Base-by-base conservation (phyloP, 2,329 filamentous ascomycete species). In the Cordyceps javanica region DNA sequence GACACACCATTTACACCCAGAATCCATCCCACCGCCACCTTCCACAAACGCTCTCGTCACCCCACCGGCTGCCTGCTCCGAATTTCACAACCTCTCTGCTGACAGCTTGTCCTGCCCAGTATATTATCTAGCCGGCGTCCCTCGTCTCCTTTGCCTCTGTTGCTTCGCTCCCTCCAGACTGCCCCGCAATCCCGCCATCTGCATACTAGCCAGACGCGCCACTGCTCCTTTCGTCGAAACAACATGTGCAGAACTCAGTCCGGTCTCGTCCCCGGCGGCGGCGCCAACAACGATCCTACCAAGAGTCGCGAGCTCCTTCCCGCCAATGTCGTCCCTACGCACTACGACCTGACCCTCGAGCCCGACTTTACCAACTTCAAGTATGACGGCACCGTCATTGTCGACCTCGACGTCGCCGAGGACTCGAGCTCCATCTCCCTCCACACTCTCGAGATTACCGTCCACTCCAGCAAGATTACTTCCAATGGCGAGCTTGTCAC, bases 291-390 rank as follows among this genome's bases (percentile, higher is more conserved):
- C 38, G 50, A 55, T 55, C 39, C 59, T 16, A 58, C 61, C 46
- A 74, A 68, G 19, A 66, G 63, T 39, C 87, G 93, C 66, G 89
- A 96, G 77, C 87, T 97, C 63, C 81, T 97, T 66, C 94, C 93
- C 54, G 86, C 87, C 74, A 96, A 97, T 69, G 91, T 97, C 67
- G 88, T 93, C 72, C 92, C 93, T n/a, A 75, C 81, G 39, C 91
- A 97, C 76, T 97, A 97, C 75, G 85, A 96, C 72, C 75, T 97
- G 65, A 94, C 90, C 1, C 80, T 97, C 61, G 94, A 97, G 76
- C 91, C 93, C 56, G 85, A 97, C 76, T 89, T 97, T 65, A 82
- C 89, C 66, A 91, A 88, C 63, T 91, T 94, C 73, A 91, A 85
- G 62, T 97, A 93, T 70, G 83, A 93, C 60, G 93, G 93, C 63